Evolutionary conservation across 208 protist genomes (phyloP).

Genomic region (Crithidia brevicula): DNA sequence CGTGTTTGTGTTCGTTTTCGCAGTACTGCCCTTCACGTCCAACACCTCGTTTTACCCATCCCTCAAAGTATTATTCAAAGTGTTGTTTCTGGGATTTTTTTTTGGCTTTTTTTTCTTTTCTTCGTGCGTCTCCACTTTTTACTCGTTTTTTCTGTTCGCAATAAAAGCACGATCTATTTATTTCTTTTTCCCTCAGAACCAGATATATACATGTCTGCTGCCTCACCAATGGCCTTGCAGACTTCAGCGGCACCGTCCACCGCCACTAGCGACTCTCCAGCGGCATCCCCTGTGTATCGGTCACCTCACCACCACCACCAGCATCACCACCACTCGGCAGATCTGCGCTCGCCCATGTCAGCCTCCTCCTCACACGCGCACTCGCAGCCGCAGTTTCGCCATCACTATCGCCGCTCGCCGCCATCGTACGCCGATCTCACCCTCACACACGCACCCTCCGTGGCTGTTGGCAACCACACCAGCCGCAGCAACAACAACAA

Average conservation of each 20-base stretch:
- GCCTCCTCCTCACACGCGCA: neutral
- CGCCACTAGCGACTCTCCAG: no score
- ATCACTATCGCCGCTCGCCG: neutral
- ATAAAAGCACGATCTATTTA: no score
- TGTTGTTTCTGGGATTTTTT: conserved; percentile 12
- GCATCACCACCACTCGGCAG: conserved; percentile 5
- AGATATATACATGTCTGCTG: no score
- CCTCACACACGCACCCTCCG: neutral
- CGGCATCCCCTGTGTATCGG: no score
- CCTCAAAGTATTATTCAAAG: no score
- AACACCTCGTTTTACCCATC: no score
- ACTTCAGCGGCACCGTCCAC: no score
- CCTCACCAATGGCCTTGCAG: no score
- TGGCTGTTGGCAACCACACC: neutral
- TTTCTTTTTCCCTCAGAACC: conserved; percentile 1
- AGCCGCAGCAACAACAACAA: neutral
- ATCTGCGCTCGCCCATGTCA: neutral
- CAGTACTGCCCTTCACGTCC: no score
- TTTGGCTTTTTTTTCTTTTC: conserved; percentile 18
- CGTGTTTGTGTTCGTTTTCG: conserved; percentile 3
- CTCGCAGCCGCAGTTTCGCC: neutral
- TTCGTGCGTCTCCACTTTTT: neutral
- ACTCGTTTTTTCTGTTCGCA: conserved; percentile 19
- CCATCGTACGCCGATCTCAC: neutral
- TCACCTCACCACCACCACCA: neutral